These are phyloP conservation scores for Euclidium syriacum DNA, from an alignment of 345 rosid genomes.

Conservation along the genomic window DNA sequence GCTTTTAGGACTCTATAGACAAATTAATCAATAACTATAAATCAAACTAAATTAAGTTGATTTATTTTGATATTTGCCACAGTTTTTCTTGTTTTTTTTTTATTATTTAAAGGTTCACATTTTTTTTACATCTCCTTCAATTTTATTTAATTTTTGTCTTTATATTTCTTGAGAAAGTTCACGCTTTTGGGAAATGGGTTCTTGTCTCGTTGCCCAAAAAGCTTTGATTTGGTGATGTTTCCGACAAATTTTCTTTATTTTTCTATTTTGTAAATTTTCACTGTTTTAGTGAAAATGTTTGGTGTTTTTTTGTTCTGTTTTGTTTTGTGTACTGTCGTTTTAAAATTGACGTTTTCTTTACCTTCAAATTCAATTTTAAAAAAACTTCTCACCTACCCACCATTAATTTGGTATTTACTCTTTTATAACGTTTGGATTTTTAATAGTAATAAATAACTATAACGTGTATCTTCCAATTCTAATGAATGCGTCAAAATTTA, in stretches of 20 bases:
- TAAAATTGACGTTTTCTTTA: conserved; percentile 6
- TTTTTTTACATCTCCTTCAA: neutral
- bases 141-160: neutral
- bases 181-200: conserved; percentile 31
- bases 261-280: neutral
- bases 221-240: conserved; percentile 31
- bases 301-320: neutral
- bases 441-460: neutral
- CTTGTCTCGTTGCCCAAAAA: conserved; percentile 30
- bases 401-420: conserved; percentile 13
- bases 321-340: conserved; percentile 6
- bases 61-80: neutral
- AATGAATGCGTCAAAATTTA: conserved; percentile 6
- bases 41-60: neutral
- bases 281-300: neutral
- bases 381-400: conserved; percentile 24
- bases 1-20: neutral
- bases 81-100: neutral
- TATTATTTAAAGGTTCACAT: conserved; percentile 1
- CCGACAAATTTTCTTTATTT: conserved; percentile 19
- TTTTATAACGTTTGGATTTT: conserved; percentile 14
- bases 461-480: neutral
- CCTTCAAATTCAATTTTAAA: neutral
- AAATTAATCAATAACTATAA: neutral
- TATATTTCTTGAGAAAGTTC: conserved; percentile 23